These are phyloP conservation scores for Tilletia indica DNA, from an alignment of 1,284 basidiomycete species.

Conservation along the genomic window DNA sequence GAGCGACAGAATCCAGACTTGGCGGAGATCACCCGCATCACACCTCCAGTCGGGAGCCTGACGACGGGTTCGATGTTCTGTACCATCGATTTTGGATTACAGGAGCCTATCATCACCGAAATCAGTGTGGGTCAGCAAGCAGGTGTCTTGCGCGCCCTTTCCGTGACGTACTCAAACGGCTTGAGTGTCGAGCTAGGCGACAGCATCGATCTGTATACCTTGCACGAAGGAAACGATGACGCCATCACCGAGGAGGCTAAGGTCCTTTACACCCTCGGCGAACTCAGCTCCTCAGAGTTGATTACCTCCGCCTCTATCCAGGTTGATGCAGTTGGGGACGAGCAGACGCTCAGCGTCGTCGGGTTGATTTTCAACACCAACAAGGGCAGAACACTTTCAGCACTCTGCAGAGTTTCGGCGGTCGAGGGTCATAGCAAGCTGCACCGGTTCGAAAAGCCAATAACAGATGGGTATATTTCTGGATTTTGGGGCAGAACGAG, in stretches of 20 bases:
- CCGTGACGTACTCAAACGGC: constrained; percentile 2
- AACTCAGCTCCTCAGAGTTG: constrained; percentile 11
- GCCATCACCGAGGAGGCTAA: not conserved
- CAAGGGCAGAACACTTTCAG: not conserved
- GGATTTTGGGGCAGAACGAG: constrained; percentile 16
- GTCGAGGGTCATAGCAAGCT: not conserved
- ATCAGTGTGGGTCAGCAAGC: not conserved
- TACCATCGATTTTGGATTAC: not conserved
- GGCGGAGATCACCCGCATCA: not conserved
- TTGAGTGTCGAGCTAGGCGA: not conserved
- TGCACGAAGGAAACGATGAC: not conserved
- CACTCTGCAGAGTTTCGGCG: not conserved
- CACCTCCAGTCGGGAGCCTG: not conserved
- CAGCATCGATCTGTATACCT: not conserved
- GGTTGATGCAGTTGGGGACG: constrained; percentile 6
- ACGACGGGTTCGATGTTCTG: not conserved
- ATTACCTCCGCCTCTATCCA: constrained; percentile 15
- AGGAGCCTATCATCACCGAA: not conserved
- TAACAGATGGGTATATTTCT: constrained; percentile 17
- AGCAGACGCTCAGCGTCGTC: constrained; percentile 8
- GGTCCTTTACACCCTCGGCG: not conserved
- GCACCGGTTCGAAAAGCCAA: constrained; percentile 16
- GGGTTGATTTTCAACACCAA: constrained; percentile 13
- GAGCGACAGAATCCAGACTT: not conserved
- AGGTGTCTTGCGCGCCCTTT: not conserved